These are phyloP conservation scores for Phaseolus coccineus DNA, from an alignment of 331 rosid species.

Conservation along the genomic window DNA sequence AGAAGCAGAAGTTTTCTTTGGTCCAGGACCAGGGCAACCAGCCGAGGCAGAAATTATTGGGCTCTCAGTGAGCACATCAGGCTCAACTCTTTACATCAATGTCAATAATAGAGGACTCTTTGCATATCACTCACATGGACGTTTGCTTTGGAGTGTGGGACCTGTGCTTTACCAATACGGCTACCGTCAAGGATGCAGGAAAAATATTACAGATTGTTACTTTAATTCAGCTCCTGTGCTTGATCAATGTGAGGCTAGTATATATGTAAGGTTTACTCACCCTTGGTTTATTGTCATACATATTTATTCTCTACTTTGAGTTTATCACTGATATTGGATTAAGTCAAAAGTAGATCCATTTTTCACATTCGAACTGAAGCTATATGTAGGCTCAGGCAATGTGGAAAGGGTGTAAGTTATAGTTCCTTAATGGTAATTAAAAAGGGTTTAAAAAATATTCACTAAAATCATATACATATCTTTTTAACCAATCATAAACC, in stretches of 20 bases:
- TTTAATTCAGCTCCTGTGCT: conserved; percentile 73
- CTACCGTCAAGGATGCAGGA: conserved; percentile 74
- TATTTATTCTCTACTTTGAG: background rate
- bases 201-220: conserved; percentile 61
- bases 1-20: conserved; percentile 55
- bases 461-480: no score
- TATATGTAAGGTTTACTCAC: conserved; percentile 67
- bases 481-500: no score
- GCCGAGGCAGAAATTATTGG: conserved; percentile 64
- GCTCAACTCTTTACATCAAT: conserved; percentile 61
- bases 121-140: conserved; percentile 56
- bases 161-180: conserved; percentile 76
- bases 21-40: conserved; percentile 54
- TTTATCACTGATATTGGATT: no score
- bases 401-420: background rate
- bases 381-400: background rate
- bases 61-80: conserved; percentile 62
- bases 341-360: no score
- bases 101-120: conserved; percentile 68
- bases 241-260: conserved; percentile 85
- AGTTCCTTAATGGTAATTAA: background rate
- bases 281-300: conserved; percentile 34
- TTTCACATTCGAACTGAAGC: no score
- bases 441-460: no score
- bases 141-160: conserved; percentile 73